Evolutionary conservation across 257 asterid species (phyloP).

Genomic region (Cynanchum wilfordii): DNA sequence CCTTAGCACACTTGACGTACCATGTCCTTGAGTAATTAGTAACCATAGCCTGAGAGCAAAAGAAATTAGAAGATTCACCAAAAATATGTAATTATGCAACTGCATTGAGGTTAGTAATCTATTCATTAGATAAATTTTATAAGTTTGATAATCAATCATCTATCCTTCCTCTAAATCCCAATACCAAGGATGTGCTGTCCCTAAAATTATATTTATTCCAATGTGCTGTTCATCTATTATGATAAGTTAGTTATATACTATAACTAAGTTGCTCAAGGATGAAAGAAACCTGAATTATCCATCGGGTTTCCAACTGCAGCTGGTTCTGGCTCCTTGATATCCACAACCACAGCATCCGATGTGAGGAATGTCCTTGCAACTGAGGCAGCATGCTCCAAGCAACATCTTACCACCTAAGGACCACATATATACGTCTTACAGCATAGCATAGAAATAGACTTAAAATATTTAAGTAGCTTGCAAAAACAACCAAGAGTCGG

Average conservation of each 20-base stretch:
- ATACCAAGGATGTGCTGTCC: neutral
- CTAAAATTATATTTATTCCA: neutral
- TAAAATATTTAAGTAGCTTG: neutral
- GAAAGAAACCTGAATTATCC: slow-evolving; percentile 37
- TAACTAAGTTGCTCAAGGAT: neutral
- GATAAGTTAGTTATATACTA: too few species aligned
- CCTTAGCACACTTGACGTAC: neutral
- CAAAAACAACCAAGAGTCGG: neutral
- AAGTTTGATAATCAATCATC: neutral
- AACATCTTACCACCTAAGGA: slow-evolving; percentile 55
- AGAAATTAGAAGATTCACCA: neutral
- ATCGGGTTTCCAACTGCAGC: slow-evolving; percentile 36
- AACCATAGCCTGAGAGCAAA: slow-evolving; percentile 24
- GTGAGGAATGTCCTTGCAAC: slow-evolving; percentile 51
- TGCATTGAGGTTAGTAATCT: too few species aligned
- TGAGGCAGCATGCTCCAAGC: slow-evolving; percentile 54
- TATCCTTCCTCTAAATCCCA: neutral
- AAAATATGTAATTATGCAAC: too few species aligned
- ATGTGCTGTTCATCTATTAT: neutral
- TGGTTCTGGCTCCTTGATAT: slow-evolving; percentile 43
- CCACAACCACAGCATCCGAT: slow-evolving; percentile 50
- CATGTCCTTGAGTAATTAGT: slow-evolving; percentile 10
- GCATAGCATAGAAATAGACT: neutral
- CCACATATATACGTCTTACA: neutral
- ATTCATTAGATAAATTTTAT: neutral